A percentile compares a stretch with the other conserved stretches of the same genome.
These are phyloP conservation scores for Chrysoporthe deuterocubensis DNA, from an alignment of 2,329 filamentous ascomycete genomes.

Conservation along the genomic window DNA sequence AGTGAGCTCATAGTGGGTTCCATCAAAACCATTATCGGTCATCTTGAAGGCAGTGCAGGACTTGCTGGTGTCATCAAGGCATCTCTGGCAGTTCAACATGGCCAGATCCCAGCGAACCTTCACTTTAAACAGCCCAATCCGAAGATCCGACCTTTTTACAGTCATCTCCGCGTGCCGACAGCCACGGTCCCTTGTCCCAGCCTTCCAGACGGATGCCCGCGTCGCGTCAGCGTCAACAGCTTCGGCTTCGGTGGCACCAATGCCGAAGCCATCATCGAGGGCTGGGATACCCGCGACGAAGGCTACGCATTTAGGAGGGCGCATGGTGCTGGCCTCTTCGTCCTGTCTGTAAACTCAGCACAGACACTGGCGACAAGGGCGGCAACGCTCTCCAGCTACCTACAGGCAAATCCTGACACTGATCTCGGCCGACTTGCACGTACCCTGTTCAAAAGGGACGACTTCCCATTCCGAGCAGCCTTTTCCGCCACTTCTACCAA, in stretches of 20 bases:
- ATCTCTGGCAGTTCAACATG: slow-evolving; percentile 41
- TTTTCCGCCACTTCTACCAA: not conserved
- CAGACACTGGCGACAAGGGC: too few relatives aligned
- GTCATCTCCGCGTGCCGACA: slow-evolving; percentile 30
- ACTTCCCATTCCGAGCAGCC: not conserved
- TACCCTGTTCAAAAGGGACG: not conserved
- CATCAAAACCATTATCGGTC: slow-evolving; percentile 43
- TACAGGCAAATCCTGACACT: too few relatives aligned
- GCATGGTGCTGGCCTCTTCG: not conserved
- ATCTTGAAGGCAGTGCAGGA: slow-evolving; percentile 47
- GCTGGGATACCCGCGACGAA: not conserved
- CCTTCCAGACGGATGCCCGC: slow-evolving; percentile 21
- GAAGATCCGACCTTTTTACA: slow-evolving; percentile 37
- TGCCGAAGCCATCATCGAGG: slow-evolving; percentile 4
- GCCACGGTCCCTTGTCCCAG: slow-evolving; percentile 33
- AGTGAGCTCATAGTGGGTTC: slow-evolving; percentile 36
- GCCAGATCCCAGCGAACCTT: slow-evolving; percentile 41
- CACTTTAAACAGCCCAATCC: slow-evolving; percentile 42
- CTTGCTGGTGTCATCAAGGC: slow-evolving; percentile 46
- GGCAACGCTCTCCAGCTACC: too few relatives aligned
- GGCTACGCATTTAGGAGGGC: not conserved
- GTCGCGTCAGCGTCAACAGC: slow-evolving; percentile 9
- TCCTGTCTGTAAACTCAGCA: not conserved
- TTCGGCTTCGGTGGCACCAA: slow-evolving; percentile 16
- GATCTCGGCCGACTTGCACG: not conserved